Conservation (phyloP, 164 flowering plant genomes). For the Pachysandra terminalis region DNA sequence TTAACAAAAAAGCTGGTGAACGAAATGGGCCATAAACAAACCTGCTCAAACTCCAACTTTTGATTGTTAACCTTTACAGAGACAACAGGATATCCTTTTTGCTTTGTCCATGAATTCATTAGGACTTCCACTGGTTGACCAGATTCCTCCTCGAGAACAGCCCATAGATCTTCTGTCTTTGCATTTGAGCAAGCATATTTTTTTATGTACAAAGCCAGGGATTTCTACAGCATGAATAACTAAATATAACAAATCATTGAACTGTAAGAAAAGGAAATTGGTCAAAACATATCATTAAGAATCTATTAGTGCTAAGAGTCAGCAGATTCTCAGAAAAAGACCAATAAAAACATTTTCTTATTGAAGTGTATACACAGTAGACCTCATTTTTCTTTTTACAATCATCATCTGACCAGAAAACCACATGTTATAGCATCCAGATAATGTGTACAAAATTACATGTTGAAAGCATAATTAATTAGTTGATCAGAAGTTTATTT, state of each 20-base stretch:
- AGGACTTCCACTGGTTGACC: conserved; percentile 24
- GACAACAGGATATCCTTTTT: conserved; percentile 34
- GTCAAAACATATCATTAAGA: not conserved
- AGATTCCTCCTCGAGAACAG: conserved; percentile 27
- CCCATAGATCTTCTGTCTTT: conserved; percentile 37
- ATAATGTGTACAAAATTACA: not conserved
- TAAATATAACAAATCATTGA: not conserved
- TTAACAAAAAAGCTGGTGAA: not conserved
- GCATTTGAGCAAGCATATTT: conserved; percentile 32
- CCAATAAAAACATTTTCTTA: too few relatives aligned
- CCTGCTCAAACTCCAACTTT: conserved; percentile 35
- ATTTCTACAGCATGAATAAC: conserved; percentile 15
- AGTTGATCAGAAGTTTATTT: not conserved
- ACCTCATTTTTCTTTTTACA: not conserved
- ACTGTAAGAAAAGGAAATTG: not conserved
- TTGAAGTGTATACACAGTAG: too few relatives aligned
- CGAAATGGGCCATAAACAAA: not conserved
- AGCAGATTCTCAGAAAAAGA: not conserved
- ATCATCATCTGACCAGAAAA: not conserved
- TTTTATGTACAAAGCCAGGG: conserved; percentile 28
- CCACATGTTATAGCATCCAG: not conserved
- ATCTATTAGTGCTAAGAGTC: not conserved
- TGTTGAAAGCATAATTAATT: not conserved
- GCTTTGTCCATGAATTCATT: conserved; percentile 44
- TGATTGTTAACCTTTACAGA: conserved; percentile 19